phyloP scores from a whole-genome alignment of 2,329 filamentous ascomycete genomes.

The Coniochaeta sp. region DNA sequence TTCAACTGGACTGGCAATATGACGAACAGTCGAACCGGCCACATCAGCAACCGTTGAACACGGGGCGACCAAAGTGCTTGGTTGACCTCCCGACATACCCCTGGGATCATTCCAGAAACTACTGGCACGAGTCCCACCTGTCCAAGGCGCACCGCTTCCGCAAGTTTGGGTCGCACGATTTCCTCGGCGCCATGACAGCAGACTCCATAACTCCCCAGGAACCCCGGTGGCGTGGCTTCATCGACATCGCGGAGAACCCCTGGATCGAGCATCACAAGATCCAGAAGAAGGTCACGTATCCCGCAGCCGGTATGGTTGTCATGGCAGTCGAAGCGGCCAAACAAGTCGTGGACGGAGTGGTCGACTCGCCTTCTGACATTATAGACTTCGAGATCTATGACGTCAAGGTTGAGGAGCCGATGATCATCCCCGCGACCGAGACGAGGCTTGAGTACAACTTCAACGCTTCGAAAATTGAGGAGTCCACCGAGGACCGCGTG shows the following conservation, averaged over 20 bases:
- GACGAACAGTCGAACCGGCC: too few relatives aligned
- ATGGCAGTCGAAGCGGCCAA: slow-evolving; percentile 21
- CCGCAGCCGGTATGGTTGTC: slow-evolving; percentile 19
- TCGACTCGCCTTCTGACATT: slow-evolving; percentile 6
- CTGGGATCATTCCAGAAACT: slow-evolving; percentile 44
- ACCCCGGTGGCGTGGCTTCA: slow-evolving; percentile 41
- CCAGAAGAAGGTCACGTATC: slow-evolving; percentile 19
- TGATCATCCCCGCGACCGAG: slow-evolving; percentile 38
- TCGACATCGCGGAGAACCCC: slow-evolving; percentile 21
- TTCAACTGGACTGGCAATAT: not conserved
- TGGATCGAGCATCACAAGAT: slow-evolving; percentile 26
- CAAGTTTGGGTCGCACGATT: slow-evolving; percentile 37
- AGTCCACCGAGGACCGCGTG: slow-evolving; percentile 5
- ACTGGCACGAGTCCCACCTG: slow-evolving; percentile 47
- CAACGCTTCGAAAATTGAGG: slow-evolving; percentile 27
- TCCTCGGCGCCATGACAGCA: slow-evolving; percentile 38
- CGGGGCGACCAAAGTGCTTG: slow-evolving; percentile 1
- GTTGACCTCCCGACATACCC: slow-evolving; percentile 41
- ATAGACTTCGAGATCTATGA: slow-evolving; percentile 35
- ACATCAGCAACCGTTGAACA: too few relatives aligned
- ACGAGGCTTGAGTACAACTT: slow-evolving; percentile 44
- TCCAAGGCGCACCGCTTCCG: slow-evolving; percentile 35
- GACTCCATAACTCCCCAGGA: slow-evolving; percentile 34
- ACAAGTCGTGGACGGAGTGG: slow-evolving; percentile 9
- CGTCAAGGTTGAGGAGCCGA: slow-evolving; percentile 40